Base-by-base conservation (phyloP, 2,329 filamentous ascomycete genomes). In the Xylariaceae sp. region DNA sequence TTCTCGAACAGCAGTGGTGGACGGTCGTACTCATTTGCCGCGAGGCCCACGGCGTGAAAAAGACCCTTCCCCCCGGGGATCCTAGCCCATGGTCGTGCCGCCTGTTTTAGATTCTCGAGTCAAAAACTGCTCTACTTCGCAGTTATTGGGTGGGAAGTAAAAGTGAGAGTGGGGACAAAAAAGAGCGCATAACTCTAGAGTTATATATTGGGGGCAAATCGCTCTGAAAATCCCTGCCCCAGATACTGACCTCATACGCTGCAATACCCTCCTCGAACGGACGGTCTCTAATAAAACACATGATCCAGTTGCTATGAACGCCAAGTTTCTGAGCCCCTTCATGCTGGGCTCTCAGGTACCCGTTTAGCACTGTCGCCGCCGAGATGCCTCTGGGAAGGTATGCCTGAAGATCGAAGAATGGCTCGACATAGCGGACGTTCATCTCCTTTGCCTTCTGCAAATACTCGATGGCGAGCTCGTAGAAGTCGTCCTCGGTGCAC, bases 21-120 rank as follows among this genome's bases (percentile, higher is more conserved):
- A 4, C 76, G 70, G 48, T 77, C 70, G 50, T 74, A 75, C 44
- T 78, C 79, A 56, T 80, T 79, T 52, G 74, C 75, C 10, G 77
- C 78, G 2, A 81, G 69, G 0, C 79, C 79, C 10, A 81, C 74
- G 1, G 75, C 77, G 52, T 77, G 74, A 47, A 80, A 75, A 0
- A 77, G 66, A 0, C 73, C 72, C 40, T 70, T 71, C n/a, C 70
- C 70, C 44, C 3, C 32, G 7, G 32, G 32, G 32, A 66, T 65
- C 12, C 20, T 54, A 2, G 71, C 71, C 70, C 76, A 80, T 0
- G 75, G 73, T 4, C 73, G 63, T 14, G 75, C 73, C 1, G 70
- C 69, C 26, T 29, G 26, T 29, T 29, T 5, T 10, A 10, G 6
- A 6, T 29, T 5, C 26, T 29, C 6, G 26, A 6, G 26, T 29